Percentiles rank a stretch among this genome's conserved stretches.
Evolutionary conservation across 2,329 filamentous ascomycete species (phyloP).

Genomic region (Botrytis galanthina): DNA sequence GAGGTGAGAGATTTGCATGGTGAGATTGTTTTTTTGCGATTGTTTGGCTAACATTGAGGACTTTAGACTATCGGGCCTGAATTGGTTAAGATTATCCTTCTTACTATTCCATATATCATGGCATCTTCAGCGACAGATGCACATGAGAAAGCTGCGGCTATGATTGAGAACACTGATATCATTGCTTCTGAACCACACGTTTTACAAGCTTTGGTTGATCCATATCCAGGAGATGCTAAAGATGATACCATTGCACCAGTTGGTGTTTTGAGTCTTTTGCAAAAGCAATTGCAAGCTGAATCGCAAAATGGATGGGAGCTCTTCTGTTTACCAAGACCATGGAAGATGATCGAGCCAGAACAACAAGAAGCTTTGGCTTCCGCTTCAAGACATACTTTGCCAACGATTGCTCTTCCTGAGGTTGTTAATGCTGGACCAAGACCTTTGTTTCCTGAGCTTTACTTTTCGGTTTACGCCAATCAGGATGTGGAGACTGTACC

Average conservation of each 20-base stretch:
- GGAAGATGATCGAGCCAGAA: slow-evolving; percentile 61
- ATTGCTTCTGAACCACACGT: slow-evolving; percentile 86
- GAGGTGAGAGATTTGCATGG: slow-evolving; percentile 63
- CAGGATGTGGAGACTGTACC: slow-evolving; percentile 91
- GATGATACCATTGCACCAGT: slow-evolving; percentile 61
- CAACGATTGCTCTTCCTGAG: slow-evolving; percentile 70
- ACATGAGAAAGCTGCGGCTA: slow-evolving; percentile 68
- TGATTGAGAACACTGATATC: slow-evolving; percentile 93
- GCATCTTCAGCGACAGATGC: slow-evolving; percentile 67
- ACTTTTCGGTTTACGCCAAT: slow-evolving; percentile 85
- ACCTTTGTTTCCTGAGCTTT: slow-evolving; percentile 86
- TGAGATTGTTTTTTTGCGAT: slow-evolving; percentile 1
- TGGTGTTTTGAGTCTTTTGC: slow-evolving; percentile 77
- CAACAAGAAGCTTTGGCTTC: slow-evolving; percentile 58
- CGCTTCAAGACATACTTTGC: slow-evolving; percentile 73
- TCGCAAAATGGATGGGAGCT: slow-evolving; percentile 73
- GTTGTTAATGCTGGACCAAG: slow-evolving; percentile 71
- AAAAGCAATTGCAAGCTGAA: slow-evolving; percentile 81
- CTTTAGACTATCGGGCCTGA: slow-evolving; percentile 69
- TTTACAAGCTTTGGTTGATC: slow-evolving; percentile 81
- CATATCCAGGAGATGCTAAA: slow-evolving; percentile 66
- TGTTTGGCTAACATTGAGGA: slow-evolving; percentile 17
- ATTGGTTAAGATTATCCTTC: slow-evolving; percentile 92
- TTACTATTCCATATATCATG: slow-evolving; percentile 90
- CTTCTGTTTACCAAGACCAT: slow-evolving; percentile 64